Percentiles rank a stretch among this genome's conserved stretches.
Evolutionary conservation across 2,329 filamentous ascomycete species (phyloP).

Genomic region (Xylariaceae sp.): DNA sequence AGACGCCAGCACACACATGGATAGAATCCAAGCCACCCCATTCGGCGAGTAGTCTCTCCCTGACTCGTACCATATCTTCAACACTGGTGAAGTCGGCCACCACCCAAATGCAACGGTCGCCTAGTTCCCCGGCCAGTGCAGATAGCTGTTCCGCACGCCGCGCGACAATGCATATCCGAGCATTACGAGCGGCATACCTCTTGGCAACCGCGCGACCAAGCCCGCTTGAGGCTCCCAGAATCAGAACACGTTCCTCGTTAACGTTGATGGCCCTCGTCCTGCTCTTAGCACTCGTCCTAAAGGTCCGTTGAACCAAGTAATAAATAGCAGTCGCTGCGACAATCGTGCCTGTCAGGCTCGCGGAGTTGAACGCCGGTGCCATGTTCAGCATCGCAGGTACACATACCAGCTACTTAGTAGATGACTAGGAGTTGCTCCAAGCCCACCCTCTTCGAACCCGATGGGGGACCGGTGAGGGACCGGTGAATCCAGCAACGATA

Average conservation of each 20-base stretch:
- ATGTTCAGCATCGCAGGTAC: constrained; percentile 3
- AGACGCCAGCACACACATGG: constrained; percentile 38
- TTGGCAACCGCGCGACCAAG: constrained; percentile 35
- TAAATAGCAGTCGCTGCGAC: constrained; percentile 13
- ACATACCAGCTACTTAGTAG: too few species aligned
- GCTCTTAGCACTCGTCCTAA: not conserved
- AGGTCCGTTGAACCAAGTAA: constrained; percentile 13
- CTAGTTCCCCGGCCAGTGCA: constrained; percentile 33
- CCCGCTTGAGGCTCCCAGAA: constrained; percentile 40
- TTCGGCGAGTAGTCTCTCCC: constrained; percentile 25
- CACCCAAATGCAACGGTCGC: constrained; percentile 31
- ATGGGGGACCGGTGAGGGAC: too few species aligned
- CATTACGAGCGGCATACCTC: constrained; percentile 35
- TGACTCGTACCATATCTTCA: constrained; percentile 34
- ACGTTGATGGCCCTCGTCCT: constrained; percentile 16
- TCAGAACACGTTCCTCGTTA: constrained; percentile 35
- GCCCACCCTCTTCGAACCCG: too few species aligned
- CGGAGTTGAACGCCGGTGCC: not conserved
- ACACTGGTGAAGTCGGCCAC: constrained; percentile 34
- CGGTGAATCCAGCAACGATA: too few species aligned
- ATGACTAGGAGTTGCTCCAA: too few species aligned
- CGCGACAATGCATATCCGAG: constrained; percentile 36
- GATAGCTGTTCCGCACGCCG: constrained; percentile 32
- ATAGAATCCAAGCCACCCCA: constrained; percentile 39
- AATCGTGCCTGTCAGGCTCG: constrained; percentile 1